Conservation (phyloP, 2,329 filamentous ascomycete species). For the Trichophyton verrucosum region DNA sequence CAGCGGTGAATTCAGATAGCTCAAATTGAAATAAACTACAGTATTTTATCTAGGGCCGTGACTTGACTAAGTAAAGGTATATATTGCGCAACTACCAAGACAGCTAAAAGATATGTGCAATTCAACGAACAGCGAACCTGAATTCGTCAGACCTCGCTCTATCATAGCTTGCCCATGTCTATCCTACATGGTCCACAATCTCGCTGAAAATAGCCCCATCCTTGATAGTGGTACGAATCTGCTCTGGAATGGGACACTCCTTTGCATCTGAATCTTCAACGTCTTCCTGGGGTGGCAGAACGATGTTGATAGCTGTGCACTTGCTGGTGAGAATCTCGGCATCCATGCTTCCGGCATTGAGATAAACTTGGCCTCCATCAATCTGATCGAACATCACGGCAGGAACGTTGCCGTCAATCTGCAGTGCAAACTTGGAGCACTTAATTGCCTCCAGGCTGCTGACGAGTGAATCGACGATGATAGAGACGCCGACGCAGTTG, state of each 20-base stretch:
- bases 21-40: not conserved
- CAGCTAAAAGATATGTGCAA: not conserved
- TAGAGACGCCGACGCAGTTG: conserved; percentile 70
- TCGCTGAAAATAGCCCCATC: conserved; percentile 72
- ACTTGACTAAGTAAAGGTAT: not conserved
- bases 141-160: not conserved
- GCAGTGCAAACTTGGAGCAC: conserved; percentile 84
- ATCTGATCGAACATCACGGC: conserved; percentile 88
- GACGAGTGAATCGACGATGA: conserved; percentile 80
- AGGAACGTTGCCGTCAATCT: conserved; percentile 73
- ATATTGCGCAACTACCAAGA: not conserved
- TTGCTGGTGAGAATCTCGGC: conserved; percentile 87
- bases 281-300: conserved; percentile 55
- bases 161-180: not conserved
- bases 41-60: not conserved
- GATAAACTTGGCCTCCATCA: conserved; percentile 77
- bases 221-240: conserved; percentile 71
- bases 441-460: conserved; percentile 93
- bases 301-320: conserved; percentile 74
- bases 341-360: conserved; percentile 62
- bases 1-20: not conserved
- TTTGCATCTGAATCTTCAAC: conserved; percentile 66
- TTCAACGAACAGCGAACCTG: not conserved
- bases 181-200: conserved; percentile 79
- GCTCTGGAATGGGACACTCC: conserved; percentile 77